Evolutionary conservation across 2,329 filamentous ascomycete species (phyloP).

Genomic region (Phyllosticta citrichinensis): DNA sequence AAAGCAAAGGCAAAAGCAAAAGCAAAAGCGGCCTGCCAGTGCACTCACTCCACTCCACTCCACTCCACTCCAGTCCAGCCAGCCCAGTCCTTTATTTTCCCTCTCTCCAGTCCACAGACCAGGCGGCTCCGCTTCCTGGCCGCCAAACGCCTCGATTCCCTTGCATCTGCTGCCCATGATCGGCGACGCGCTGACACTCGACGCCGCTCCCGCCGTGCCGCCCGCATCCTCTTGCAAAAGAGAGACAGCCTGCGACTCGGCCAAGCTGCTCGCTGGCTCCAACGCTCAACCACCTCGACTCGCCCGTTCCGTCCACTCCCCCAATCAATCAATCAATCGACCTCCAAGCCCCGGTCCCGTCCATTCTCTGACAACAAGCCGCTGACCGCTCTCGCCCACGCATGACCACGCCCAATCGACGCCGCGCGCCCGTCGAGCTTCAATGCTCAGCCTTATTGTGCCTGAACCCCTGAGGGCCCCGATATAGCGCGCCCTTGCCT

Average conservation of each 20-base stretch:
- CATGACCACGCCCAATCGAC: slow-evolving; percentile 1
- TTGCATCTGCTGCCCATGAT: neutral
- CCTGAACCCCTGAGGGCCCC: slow-evolving; percentile 12
- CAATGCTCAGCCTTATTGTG: slow-evolving; percentile 10
- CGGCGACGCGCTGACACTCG: neutral
- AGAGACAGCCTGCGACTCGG: neutral
- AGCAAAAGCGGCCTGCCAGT: neutral
- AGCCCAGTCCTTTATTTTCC: neutral
- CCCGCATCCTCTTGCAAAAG: neutral
- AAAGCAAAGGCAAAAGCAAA: too few species aligned
- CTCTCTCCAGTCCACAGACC: too few species aligned
- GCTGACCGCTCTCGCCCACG: neutral
- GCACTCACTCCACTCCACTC: too few species aligned
- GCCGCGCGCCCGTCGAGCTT: slow-evolving; percentile 2
- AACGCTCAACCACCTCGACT: neutral
- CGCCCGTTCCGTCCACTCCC: neutral
- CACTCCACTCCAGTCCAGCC: too few species aligned
- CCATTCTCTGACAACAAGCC: neutral
- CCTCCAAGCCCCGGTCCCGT: neutral
- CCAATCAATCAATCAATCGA: neutral
- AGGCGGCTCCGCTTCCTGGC: neutral
- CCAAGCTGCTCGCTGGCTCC: neutral
- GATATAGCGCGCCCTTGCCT: slow-evolving; percentile 9
- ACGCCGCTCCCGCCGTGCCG: neutral
- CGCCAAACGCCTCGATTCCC: neutral